phyloP scores from a whole-genome alignment of 495 filamentous ascomycete species.

The Sporormia fimetaria region DNA sequence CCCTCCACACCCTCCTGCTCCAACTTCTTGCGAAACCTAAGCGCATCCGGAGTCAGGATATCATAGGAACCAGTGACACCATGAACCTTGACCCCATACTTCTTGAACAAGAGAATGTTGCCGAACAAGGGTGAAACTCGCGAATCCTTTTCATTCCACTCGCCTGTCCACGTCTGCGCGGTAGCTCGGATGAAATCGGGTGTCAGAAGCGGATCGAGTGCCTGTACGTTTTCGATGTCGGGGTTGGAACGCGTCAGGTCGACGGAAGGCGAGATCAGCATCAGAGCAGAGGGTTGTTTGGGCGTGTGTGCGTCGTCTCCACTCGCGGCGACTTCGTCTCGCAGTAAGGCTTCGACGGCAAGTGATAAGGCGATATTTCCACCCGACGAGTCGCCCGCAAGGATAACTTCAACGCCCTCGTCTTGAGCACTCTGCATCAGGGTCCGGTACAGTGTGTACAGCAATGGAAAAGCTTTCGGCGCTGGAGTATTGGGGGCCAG shows the following conservation, averaged over 20 bases:
- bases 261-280: constrained; percentile 34
- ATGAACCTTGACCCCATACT: constrained; percentile 29
- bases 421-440: constrained; percentile 18
- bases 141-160: constrained; percentile 25
- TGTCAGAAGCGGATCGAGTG: constrained; percentile 33
- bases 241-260: constrained; percentile 34
- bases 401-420: constrained; percentile 21
- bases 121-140: constrained; percentile 29
- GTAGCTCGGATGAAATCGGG: constrained; percentile 25
- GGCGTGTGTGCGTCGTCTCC: constrained; percentile 1
- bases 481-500: constrained; percentile 30
- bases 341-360: constrained; percentile 25
- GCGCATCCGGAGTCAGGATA: constrained; percentile 33
- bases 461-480: constrained; percentile 20
- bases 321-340: constrained; percentile 2
- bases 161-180: constrained; percentile 30
- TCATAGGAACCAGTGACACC: constrained; percentile 33
- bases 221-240: constrained; percentile 26
- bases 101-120: constrained; percentile 25
- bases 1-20: constrained; percentile 28
- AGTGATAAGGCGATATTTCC: constrained; percentile 32
- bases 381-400: constrained; percentile 30
- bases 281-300: constrained; percentile 18
- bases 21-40: constrained; percentile 31
- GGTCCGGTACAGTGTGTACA: constrained; percentile 22